phyloP scores from a whole-genome alignment of 257 asterid species.

The Galeopsis tetrahit region DNA sequence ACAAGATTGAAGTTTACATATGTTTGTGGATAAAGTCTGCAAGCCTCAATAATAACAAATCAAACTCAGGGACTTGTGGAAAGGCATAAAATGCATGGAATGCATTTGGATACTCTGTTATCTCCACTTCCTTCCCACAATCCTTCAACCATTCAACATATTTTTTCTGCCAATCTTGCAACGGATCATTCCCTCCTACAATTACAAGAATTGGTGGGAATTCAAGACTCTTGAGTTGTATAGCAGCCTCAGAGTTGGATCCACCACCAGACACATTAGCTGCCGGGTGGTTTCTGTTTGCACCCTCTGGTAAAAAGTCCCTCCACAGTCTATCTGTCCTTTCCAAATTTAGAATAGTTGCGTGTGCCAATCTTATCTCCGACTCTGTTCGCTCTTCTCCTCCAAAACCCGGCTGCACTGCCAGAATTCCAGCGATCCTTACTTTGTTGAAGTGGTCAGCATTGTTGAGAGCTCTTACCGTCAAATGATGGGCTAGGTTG shows the following conservation, averaged over 20 bases:
- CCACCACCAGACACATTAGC: constrained; percentile 41
- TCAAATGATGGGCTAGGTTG: constrained; percentile 52
- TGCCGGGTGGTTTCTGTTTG: constrained; percentile 48
- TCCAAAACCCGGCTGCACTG: constrained; percentile 53
- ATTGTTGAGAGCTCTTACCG: constrained; percentile 30
- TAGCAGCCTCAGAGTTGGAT: neutral
- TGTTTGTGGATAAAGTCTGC: too few relatives aligned
- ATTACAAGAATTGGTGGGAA: constrained; percentile 42
- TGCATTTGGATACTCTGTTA: too few relatives aligned
- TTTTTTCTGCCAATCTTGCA: too few relatives aligned
- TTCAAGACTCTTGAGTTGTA: neutral
- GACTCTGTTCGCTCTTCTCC: constrained; percentile 55
- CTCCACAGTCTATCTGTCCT: constrained; percentile 42
- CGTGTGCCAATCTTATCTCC: constrained; percentile 40
- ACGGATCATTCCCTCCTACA: too few relatives aligned
- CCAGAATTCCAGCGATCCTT: constrained; percentile 35
- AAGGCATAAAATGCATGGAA: too few relatives aligned
- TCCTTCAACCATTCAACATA: too few relatives aligned
- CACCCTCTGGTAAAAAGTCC: constrained; percentile 51
- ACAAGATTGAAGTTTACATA: too few relatives aligned
- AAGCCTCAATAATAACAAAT: too few relatives aligned
- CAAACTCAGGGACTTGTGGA: too few relatives aligned
- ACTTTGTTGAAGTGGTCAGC: constrained; percentile 24
- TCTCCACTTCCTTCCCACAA: too few relatives aligned
- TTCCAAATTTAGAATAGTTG: constrained; percentile 30